These are phyloP conservation scores for Cynanchum wilfordii DNA, from an alignment of 257 asterid genomes.

Conservation along the genomic window DNA sequence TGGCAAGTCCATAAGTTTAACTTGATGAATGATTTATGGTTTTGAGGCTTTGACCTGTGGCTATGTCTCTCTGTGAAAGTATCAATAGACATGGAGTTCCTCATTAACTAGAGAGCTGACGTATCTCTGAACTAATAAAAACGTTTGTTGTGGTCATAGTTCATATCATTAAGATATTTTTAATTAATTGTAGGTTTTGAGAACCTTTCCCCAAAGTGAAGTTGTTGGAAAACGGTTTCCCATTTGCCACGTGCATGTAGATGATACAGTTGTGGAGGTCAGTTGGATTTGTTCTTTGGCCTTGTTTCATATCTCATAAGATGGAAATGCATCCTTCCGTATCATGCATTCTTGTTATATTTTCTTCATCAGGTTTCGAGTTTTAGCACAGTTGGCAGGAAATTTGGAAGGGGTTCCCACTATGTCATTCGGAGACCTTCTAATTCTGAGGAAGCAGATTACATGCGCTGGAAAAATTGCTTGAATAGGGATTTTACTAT, in stretches of 20 bases:
- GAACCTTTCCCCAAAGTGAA: conserved; percentile 21
- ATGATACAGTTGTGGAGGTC: conserved; percentile 26
- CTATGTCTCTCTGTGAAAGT: not conserved
- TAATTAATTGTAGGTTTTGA: conserved; percentile 22
- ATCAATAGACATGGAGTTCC: not conserved
- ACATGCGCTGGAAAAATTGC: conserved; percentile 32
- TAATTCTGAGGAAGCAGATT: conserved; percentile 23
- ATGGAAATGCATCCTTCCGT: not conserved
- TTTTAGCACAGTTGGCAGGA: conserved; percentile 23
- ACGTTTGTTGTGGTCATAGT: not conserved
- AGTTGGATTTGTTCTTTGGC: conserved; percentile 9
- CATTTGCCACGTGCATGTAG: conserved; percentile 30
- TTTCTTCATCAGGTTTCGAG: conserved; percentile 28
- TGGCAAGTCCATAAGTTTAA: not conserved
- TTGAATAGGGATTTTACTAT: conserved; percentile 30
- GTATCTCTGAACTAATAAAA: not conserved
- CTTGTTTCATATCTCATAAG: not conserved
- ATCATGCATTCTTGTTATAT: not conserved
- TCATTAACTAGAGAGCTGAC: not conserved
- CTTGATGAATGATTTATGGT: not conserved
- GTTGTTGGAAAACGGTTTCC: conserved; percentile 31
- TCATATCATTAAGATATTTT: not conserved
- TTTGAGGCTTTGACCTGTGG: not conserved
- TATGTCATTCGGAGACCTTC: conserved; percentile 16
- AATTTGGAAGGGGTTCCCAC: conserved; percentile 15